Conservation (phyloP, 371 early-diverging fungal genomes). For the Dentiscutata heterogama region DNA sequence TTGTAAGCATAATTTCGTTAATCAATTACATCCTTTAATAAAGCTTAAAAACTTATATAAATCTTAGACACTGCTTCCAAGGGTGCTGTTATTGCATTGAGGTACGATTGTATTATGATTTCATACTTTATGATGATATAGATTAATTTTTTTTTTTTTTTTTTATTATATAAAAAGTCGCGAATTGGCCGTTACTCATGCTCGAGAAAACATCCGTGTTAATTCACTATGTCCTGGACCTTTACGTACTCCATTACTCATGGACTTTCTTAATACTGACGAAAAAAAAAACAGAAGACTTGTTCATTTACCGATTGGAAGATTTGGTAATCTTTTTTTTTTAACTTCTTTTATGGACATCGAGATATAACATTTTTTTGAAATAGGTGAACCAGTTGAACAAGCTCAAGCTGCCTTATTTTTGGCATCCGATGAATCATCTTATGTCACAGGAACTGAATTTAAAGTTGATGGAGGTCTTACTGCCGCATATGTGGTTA, state of each 20-base stretch:
- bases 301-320: conserved; percentile 88
- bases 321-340: conserved; percentile 69
- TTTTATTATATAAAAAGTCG: conserved; percentile 58
- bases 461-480: conserved; percentile 90
- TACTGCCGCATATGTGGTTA: conserved; percentile 79
- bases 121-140: background rate
- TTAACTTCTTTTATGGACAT: background rate
- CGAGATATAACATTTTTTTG: background rate
- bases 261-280: conserved; percentile 88
- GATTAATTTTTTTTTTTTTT: background rate
- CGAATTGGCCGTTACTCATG: conserved; percentile 88
- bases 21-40: background rate
- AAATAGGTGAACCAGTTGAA: conserved; percentile 84
- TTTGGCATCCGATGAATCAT: conserved; percentile 85
- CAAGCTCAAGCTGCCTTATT: conserved; percentile 87
- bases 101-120: conserved; percentile 56
- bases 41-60: background rate
- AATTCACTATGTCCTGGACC: conserved; percentile 92
- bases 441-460: conserved; percentile 88
- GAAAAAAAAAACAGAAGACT: conserved; percentile 87
- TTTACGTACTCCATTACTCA: conserved; percentile 82
- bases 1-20: conserved; percentile 60
- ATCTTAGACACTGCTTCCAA: conserved; percentile 85
- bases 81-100: conserved; percentile 91
- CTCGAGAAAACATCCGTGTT: conserved; percentile 90